Evolutionary conservation across 257 asterid genomes (phyloP).

Genomic region (Jaltomata sinuosa): DNA sequence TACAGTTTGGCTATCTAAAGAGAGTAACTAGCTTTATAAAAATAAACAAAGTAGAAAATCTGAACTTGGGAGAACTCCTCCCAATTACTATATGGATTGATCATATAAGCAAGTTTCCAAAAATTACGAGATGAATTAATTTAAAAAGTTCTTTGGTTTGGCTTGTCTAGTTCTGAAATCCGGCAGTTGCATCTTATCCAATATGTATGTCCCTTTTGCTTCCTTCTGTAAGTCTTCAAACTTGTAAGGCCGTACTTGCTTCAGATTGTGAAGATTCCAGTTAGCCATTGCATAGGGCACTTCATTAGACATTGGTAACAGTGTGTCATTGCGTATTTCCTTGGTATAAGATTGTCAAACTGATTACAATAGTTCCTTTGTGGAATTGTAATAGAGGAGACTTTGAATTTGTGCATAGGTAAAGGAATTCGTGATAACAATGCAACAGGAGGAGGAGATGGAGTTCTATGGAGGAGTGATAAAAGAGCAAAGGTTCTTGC

Average conservation of each 20-base stretch:
- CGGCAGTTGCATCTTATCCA: neutral
- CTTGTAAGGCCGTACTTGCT: neutral
- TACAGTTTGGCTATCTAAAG: neutral
- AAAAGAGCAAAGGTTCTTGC: slow-evolving; percentile 72
- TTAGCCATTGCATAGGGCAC: neutral
- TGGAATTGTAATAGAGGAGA: neutral
- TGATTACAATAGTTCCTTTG: neutral
- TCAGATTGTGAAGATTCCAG: neutral
- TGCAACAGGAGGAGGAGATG: slow-evolving; percentile 32
- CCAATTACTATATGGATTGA: neutral
- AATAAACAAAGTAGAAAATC: neutral
- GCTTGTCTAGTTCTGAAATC: neutral
- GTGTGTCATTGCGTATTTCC: neutral
- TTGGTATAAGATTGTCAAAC: neutral
- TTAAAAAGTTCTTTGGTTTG: neutral
- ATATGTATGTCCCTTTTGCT: neutral
- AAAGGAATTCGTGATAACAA: slow-evolving; percentile 40
- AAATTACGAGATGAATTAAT: neutral
- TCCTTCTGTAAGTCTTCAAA: neutral
- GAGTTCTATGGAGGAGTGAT: slow-evolving; percentile 59
- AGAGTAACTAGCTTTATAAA: neutral
- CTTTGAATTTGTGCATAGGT: slow-evolving; percentile 30
- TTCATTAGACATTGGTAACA: neutral
- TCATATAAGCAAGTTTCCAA: neutral
- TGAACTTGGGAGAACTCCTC: neutral